Evolutionary conservation across 805 yeast species (phyloP).

Genomic region (Starmerella apicola): DNA sequence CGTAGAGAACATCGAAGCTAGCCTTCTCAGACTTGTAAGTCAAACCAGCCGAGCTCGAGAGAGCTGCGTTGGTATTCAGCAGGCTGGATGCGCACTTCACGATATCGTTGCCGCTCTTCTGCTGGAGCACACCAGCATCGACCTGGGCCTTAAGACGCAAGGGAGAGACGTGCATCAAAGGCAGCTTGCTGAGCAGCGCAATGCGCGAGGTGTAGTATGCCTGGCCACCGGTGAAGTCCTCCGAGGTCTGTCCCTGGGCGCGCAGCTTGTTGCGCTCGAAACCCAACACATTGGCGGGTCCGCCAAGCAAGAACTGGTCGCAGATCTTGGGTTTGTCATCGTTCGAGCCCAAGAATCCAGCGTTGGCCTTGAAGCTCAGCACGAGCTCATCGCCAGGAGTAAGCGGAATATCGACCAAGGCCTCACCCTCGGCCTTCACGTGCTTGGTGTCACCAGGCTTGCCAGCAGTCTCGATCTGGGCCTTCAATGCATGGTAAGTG

Average conservation of each 20-base stretch:
- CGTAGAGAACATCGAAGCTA: constrained; percentile 48
- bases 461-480: constrained; percentile 29
- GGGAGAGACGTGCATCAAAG: constrained; percentile 36
- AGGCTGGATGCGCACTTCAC: constrained; percentile 23
- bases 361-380: constrained; percentile 13
- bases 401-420: constrained; percentile 14
- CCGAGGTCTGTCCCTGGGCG: constrained; percentile 34
- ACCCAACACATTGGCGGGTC: constrained; percentile 54
- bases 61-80: constrained; percentile 23
- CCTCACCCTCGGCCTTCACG: constrained; percentile 19
- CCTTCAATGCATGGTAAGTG: constrained; percentile 20
- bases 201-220: constrained; percentile 43
- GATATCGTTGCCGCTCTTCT: constrained; percentile 6
- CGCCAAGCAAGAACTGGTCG: constrained; percentile 75
- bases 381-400: constrained; percentile 17
- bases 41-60: constrained; percentile 46
- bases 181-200: constrained; percentile 49
- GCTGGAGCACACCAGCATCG: constrained; percentile 48
- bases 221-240: constrained; percentile 54
- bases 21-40: constrained; percentile 48
- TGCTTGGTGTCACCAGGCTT: constrained; percentile 25
- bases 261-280: constrained; percentile 56
- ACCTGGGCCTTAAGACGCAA: constrained; percentile 50
- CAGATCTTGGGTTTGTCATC: constrained; percentile 38
- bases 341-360: constrained; percentile 17